Conservation (phyloP, 2,329 filamentous ascomycete species). For the Verticillium alfalfae region DNA sequence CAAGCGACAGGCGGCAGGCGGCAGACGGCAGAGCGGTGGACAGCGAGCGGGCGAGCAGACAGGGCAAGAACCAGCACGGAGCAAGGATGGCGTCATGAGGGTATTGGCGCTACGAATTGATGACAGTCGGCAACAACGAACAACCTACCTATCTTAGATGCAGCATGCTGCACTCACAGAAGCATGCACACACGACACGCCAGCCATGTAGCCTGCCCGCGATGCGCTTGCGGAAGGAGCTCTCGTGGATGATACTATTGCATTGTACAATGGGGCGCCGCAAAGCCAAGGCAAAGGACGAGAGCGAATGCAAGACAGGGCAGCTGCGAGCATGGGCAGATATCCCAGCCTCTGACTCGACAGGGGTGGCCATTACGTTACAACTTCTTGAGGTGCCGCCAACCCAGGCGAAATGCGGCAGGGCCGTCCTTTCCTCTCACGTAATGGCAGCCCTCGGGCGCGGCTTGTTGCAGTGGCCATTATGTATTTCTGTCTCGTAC, state of each 20-base stretch:
- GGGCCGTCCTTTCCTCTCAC: conserved; percentile 36
- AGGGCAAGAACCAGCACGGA: background rate
- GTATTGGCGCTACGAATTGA: background rate
- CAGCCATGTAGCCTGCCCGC: background rate
- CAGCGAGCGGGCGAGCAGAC: background rate
- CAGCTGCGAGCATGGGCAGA: conserved; percentile 1
- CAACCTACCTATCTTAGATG: background rate
- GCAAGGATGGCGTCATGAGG: background rate
- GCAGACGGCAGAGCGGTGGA: no score
- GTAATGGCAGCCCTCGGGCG: conserved; percentile 31
- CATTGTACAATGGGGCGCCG: no score
- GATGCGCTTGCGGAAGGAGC: background rate
- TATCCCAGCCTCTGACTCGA: conserved; percentile 19
- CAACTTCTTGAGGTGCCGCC: conserved; percentile 27
- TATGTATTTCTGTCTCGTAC: conserved; percentile 33
- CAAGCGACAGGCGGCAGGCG: no score
- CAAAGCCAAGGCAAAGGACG: background rate
- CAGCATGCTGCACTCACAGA: background rate
- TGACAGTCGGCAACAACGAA: background rate
- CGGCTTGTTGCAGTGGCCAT: conserved; percentile 23
- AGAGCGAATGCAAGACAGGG: background rate
- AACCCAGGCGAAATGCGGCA: conserved; percentile 19
- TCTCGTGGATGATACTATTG: conserved; percentile 13
- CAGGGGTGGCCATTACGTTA: conserved; percentile 41
- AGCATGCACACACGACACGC: background rate